Conservation (phyloP, 2,329 filamentous ascomycete species). For the Coniochaeta ligniaria region DNA sequence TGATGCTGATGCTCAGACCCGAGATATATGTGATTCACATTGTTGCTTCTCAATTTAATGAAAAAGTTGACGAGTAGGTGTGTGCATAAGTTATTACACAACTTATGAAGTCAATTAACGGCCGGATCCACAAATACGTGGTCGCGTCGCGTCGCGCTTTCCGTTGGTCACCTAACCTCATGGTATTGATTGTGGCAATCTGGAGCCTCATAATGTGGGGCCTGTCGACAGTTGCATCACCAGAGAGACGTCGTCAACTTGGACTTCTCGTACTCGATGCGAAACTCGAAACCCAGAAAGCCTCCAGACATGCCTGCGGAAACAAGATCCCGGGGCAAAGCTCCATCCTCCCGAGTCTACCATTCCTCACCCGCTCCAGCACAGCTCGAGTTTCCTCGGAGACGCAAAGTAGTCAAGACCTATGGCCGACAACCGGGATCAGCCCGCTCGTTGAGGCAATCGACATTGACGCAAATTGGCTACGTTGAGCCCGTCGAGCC, state of each 20-base stretch:
- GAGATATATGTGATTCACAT: background rate
- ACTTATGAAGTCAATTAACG: background rate
- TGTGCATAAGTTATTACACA: background rate
- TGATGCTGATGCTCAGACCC: background rate
- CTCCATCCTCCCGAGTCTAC: conserved; percentile 13
- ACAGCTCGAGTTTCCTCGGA: conserved; percentile 22
- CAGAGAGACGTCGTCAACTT: background rate
- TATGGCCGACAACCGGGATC: conserved; percentile 16
- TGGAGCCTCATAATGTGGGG: background rate
- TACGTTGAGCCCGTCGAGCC: conserved; percentile 11
- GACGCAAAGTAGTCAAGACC: conserved; percentile 16
- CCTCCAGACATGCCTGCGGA: conserved; percentile 10
- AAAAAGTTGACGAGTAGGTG: background rate
- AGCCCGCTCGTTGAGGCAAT: conserved; percentile 16
- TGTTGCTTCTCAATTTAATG: background rate
- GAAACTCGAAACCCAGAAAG: background rate
- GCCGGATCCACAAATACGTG: background rate
- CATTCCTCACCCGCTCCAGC: conserved; percentile 15
- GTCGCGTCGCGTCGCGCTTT: background rate
- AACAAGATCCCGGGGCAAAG: conserved; percentile 9
- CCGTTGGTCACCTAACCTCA: background rate
- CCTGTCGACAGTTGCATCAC: background rate
- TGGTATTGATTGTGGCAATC: background rate
- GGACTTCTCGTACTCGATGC: background rate
- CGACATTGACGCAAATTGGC: conserved; percentile 25